These are phyloP conservation scores for Penicillium canescens DNA, from an alignment of 495 filamentous ascomycete genomes.

Conservation along the genomic window DNA sequence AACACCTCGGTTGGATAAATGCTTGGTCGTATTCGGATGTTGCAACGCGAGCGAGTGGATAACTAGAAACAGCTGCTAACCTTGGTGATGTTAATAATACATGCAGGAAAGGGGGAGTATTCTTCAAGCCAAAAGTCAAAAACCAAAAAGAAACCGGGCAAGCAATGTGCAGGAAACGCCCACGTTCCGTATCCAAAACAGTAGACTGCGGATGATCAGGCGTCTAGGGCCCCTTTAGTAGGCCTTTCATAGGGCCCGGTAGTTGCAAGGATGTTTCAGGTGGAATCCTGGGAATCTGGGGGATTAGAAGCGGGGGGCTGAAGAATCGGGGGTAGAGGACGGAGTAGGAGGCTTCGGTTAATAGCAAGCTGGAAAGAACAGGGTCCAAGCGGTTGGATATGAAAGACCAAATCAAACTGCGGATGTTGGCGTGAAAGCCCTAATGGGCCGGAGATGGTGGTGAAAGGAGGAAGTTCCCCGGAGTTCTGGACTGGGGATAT, in stretches of 20 bases:
- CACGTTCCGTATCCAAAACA: conserved; percentile 17
- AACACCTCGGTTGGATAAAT: conserved; percentile 21
- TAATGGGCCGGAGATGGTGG: conserved; percentile 4
- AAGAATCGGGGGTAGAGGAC: no score
- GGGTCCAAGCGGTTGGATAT: no score
- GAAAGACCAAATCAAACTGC: neutral
- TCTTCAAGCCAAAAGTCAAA: no score
- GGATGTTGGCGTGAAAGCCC: conserved; percentile 12
- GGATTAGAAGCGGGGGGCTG: no score
- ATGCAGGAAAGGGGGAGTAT: no score
- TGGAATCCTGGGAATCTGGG: neutral
- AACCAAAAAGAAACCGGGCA: no score
- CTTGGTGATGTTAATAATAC: no score
- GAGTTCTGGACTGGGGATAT: neutral
- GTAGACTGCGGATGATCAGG: conserved; percentile 5
- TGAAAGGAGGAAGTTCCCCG: conserved; percentile 10
- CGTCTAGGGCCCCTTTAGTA: neutral
- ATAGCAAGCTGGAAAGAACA: no score
- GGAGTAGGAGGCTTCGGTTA: no score
- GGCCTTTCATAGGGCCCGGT: neutral
- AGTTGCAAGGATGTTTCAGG: neutral
- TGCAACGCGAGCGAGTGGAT: no score
- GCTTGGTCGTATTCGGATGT: neutral
- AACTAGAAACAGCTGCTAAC: no score
- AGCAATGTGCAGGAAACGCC: neutral